These are phyloP conservation scores for Nakazawaea holstii DNA, from an alignment of 805 yeast genomes.

Conservation along the genomic window DNA sequence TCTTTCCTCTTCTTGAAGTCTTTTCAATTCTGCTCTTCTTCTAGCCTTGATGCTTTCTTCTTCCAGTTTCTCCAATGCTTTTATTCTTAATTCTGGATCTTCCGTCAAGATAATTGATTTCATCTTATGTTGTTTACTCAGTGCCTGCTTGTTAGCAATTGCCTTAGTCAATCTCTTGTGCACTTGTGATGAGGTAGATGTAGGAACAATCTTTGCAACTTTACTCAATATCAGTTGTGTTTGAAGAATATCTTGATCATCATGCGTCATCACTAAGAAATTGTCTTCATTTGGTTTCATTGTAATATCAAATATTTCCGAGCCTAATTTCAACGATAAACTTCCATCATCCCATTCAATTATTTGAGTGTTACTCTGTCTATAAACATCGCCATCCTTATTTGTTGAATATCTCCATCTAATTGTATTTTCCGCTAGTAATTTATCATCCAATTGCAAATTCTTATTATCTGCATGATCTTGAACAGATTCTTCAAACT, in stretches of 20 bases:
- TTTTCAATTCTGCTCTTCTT: slow-evolving; percentile 51
- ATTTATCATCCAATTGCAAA: slow-evolving; percentile 54
- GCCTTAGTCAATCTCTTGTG: slow-evolving; percentile 77
- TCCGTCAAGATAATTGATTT: slow-evolving; percentile 45
- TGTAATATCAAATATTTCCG: slow-evolving; percentile 78
- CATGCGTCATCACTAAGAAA: slow-evolving; percentile 65
- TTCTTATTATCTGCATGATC: slow-evolving; percentile 35
- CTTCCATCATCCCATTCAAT: slow-evolving; percentile 95
- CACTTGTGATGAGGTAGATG: slow-evolving; percentile 82
- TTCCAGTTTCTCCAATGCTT: slow-evolving; percentile 62
- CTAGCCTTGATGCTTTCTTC: slow-evolving; percentile 58
- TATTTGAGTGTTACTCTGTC: slow-evolving; percentile 85
- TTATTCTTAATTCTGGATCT: slow-evolving; percentile 69
- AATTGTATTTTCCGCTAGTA: slow-evolving; percentile 76
- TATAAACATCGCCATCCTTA: slow-evolving; percentile 63
- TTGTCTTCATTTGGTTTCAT: slow-evolving; percentile 63
- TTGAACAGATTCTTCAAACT: slow-evolving; percentile 31
- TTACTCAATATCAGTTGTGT: slow-evolving; percentile 61
- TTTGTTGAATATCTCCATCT: slow-evolving; percentile 91
- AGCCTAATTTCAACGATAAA: slow-evolving; percentile 78
- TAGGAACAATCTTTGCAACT: slow-evolving; percentile 74
- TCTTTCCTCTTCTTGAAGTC: slow-evolving; percentile 52
- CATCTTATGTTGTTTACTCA: slow-evolving; percentile 38
- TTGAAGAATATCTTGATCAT: slow-evolving; percentile 65
- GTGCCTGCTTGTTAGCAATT: slow-evolving; percentile 43